phyloP scores from a whole-genome alignment of 768 basidiomycete genomes.

The Lentinus tigrinus region DNA sequence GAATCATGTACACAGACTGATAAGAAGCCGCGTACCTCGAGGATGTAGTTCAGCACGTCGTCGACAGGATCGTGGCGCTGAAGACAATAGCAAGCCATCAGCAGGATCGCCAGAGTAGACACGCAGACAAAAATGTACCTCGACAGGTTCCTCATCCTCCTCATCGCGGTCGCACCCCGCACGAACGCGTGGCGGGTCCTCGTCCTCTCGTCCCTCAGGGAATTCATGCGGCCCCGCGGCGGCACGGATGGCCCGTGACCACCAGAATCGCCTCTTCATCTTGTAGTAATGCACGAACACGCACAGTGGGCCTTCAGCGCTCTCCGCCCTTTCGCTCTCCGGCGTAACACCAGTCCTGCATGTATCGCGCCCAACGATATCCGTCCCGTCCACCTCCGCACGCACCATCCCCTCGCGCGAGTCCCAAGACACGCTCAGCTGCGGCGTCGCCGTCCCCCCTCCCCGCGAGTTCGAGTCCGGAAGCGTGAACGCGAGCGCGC shows the following conservation, averaged over 20 bases:
- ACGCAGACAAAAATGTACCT: too few species aligned
- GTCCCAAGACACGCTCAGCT: too few species aligned
- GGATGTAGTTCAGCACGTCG: not conserved
- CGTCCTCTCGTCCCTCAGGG: not conserved
- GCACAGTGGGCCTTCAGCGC: not conserved
- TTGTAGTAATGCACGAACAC: constrained; percentile 12
- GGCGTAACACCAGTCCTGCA: too few species aligned
- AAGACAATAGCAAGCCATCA: not conserved
- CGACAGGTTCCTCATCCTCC: too few species aligned
- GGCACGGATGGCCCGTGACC: not conserved
- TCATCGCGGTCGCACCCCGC: too few species aligned
- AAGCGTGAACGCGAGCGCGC: too few species aligned
- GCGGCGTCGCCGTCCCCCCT: too few species aligned
- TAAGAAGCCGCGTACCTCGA: not conserved
- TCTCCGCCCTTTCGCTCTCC: not conserved
- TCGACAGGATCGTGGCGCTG: not conserved
- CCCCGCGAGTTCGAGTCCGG: too few species aligned
- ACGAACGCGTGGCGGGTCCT: not conserved
- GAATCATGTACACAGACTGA: too few species aligned
- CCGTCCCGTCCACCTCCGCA: too few species aligned
- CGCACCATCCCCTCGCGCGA: too few species aligned
- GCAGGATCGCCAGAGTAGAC: not conserved
- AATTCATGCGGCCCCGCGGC: constrained; percentile 3
- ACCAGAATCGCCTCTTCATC: not conserved
- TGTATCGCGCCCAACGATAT: too few species aligned